Evolutionary conservation across 1,284 basidiomycete genomes (phyloP), one percentile per base, ranked within the genome.

Genomic region (Peniophora sp.): DNA sequence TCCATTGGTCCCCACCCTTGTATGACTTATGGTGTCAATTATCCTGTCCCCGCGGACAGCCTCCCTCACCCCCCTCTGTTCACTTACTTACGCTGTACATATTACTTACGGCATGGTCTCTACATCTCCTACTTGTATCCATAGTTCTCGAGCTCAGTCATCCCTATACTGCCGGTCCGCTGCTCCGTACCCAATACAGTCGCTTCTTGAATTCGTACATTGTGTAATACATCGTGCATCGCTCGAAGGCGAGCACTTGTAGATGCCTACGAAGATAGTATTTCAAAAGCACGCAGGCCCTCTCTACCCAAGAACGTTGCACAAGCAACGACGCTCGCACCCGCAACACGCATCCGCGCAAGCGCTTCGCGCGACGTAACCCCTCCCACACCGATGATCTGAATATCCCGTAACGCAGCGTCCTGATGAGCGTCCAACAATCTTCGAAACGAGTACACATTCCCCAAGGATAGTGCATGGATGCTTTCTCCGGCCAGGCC

Each of bases 401-500:
- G 66, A 49, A 90, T 77, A 3, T 68, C 60, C 35, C 65, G 66
- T 49, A 87, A 58, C 0, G 70, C 69, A 1, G 64, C 54, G 52
- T 71, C 68, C 17, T 59, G 59, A 53, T 70, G 75, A 52, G 61
- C 60, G 20, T 64, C 60, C 49, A 90, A 67, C 45, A 87, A 61
- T 36, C 66, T 67, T 15, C 73, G 62, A 60, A 90, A 83, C 11
- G 76, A 70, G 58, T 74, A 73, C 12, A 87, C 85, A 58, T 85
- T 91, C 51, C 89, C 89, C 34, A 91, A 69, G 11, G 88, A 74
- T 18, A 91, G 64, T 0, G 85, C 64, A 62, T 92, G 88, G 43
- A 92, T 64, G n/a, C 78, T 66, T 42, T 87, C 84, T 3, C 89
- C 89, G 8, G 81, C 88, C 20, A 92, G 67, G 1, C 88, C 89